Base-by-base conservation (phyloP, 164 flowering plant species). In the Euptelea pleiosperma region DNA sequence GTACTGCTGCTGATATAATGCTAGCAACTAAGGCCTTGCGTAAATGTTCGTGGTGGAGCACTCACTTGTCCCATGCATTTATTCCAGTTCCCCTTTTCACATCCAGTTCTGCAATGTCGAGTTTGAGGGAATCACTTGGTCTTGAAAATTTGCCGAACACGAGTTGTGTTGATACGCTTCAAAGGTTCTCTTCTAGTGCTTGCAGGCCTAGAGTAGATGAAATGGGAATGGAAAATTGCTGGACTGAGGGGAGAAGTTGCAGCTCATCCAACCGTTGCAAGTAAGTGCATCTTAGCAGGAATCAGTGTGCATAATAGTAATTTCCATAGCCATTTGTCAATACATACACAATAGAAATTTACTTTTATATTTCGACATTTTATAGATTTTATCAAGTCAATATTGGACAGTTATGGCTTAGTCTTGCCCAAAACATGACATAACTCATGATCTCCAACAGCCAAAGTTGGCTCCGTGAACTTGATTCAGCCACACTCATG, bases 121-220 rank as follows among this genome's bases (percentile, higher is more conserved):
- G 97, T 65, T 77, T 93, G 83, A 87, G 86, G 77, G 85, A 92
- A 69, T 87, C 94, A 3, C 77, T 86, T 54, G 79, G 86, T 66
- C 67, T 87, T 57, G 91, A 89, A 64, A 83, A 82, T 68, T 63
- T 83, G 37, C 85, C 87, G 28, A 81, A 77, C 75, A 72, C 82
- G 87, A 77, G 77, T 62, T 71, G 77, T 52, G 64, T 84, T 62
- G 84, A 83, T 60, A 67, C 82, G 68, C 67, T 84, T 28, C 82
- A 70, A 63, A 76, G 85, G 61, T 89, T 86, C 61, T 79, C 87
- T 19, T 72, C 87, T 33, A 63, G 77, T 79, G 81, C 83, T 55
- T 87, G 94, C 75, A 79, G 87, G 39, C 79, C 94, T 28, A 61
- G 76, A 35, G 58, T 21, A 7, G 86, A 81, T 60, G 85, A 90